Conservation (phyloP, 2,329 filamentous ascomycete species). For the Microdochium paspali region DNA sequence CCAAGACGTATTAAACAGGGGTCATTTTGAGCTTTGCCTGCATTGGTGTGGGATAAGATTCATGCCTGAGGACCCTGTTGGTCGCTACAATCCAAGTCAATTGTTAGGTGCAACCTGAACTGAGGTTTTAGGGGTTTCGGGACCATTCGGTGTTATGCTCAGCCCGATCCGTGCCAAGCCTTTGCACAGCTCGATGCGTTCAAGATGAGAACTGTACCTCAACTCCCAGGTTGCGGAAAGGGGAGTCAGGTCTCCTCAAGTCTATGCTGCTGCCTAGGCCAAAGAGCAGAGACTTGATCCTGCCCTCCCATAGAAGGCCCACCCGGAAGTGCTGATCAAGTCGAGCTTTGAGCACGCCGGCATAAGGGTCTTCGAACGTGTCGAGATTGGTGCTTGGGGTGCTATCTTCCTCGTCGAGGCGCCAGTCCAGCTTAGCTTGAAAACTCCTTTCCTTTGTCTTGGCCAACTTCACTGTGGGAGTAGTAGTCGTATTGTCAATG, state of each 20-base stretch:
- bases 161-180: background rate
- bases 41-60: too few species aligned
- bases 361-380: slow-evolving; percentile 51
- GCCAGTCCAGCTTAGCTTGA: slow-evolving; percentile 43
- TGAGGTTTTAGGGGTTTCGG: too few species aligned
- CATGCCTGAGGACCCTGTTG: too few species aligned
- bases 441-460: slow-evolving; percentile 32
- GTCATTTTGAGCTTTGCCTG: too few species aligned
- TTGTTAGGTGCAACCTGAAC: too few species aligned
- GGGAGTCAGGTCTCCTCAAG: slow-evolving; percentile 63
- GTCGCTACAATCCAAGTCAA: too few species aligned
- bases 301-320: slow-evolving; percentile 84
- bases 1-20: too few species aligned
- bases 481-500: background rate
- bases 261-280: slow-evolving; percentile 83
- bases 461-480: background rate
- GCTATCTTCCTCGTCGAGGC: slow-evolving; percentile 31
- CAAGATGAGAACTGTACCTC: slow-evolving; percentile 78
- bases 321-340: slow-evolving; percentile 83
- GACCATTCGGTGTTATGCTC: background rate
- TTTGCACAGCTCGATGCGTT: slow-evolving; percentile 14
- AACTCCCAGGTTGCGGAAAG: slow-evolving; percentile 66
- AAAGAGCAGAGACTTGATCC: slow-evolving; percentile 86
- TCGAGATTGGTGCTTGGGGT: slow-evolving; percentile 15
- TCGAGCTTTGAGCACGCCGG: slow-evolving; percentile 82